Base-by-base conservation (phyloP, 495 filamentous ascomycete genomes). In the Podospora didyma region DNA sequence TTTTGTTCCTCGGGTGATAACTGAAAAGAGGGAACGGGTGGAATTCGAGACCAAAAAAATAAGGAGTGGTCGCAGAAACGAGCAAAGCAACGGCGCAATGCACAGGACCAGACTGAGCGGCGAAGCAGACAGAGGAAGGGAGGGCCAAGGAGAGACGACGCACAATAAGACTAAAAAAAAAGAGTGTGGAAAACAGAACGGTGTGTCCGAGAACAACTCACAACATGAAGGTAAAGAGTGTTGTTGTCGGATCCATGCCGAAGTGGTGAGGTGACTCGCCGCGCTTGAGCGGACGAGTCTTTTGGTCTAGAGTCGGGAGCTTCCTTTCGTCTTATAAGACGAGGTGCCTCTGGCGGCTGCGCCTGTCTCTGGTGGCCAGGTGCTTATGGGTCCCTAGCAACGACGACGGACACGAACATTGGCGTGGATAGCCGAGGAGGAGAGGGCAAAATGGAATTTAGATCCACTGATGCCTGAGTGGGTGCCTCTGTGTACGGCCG, bases 181-280 rank as follows among this genome's bases (percentile, higher is more conserved):
- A 59, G 77, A 79, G 67, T 79, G 37, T 17, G 50, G 41, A 57
- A 62, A 52, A 57, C 41, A 56, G 61, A 54, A 42, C 44, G 37
- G 28, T 23, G 55, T 28, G 53, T 61, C 17, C 28, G 59, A 57
- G 16, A 58, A 55, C 39, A 60, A 83, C 84, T 84, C 75, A 88
- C 86, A 89, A 69, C 71, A 87, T 75, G 62, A 89, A 89, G 54
- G 86, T 88, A 74, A 88, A 84, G 64, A 89, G 80, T 21, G 86
- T 87, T n/a, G 84, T 88, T n/a, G 80, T 85, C 41, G 74, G 75
- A 66, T 80, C 75, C 86, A 88, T 89, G 66, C 58, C 60, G 67
- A 51, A 48, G 35, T 50, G 12, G 37, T 46, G 48, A 45, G 53
- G 60, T 19, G 56, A 69, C 59, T 61, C 59, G 59, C 58, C 64